A percentile compares a stretch with the other conserved stretches of the same genome.
Conservation (phyloP, 23 red algal genomes). For the Chondrus crispus region DNA sequence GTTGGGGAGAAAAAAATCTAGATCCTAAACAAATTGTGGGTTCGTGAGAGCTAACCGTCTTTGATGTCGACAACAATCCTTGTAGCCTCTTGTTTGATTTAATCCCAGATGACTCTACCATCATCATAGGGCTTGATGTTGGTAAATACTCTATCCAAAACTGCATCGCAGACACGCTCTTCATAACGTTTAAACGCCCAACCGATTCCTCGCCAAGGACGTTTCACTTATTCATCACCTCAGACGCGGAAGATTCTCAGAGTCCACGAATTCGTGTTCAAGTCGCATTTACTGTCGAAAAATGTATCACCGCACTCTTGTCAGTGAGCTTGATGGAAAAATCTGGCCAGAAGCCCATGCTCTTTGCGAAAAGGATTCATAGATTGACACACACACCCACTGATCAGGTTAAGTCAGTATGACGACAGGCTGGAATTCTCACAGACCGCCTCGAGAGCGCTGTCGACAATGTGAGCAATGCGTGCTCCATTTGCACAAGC, state of each 20-base stretch:
- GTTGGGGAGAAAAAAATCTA: not conserved
- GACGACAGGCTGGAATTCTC: not conserved
- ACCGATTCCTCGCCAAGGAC: not conserved
- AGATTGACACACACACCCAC: not conserved
- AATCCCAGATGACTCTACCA: conserved; percentile 5
- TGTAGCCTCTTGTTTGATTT: not conserved
- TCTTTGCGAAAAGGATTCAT: not conserved
- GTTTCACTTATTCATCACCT: not conserved
- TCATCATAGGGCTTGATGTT: not conserved
- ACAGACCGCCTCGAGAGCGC: not conserved
- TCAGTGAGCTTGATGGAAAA: not conserved
- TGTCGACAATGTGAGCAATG: not conserved
- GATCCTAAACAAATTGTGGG: not conserved
- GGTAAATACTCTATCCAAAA: not conserved
- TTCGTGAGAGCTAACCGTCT: not conserved
- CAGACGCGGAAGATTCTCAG: not conserved
- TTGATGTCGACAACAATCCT: not conserved
- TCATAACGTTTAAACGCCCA: not conserved
- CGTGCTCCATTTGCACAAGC: not conserved
- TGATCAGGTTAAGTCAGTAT: not conserved
- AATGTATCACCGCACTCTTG: not conserved
- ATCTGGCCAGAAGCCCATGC: too few relatives aligned
- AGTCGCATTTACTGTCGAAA: not conserved
- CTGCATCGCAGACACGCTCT: not conserved
- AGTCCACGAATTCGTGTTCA: not conserved